A percentile compares a stretch with the other conserved stretches of the same genome.
Conservation (phyloP, 495 filamentous ascomycete species). For the Immersiella caudata region DNA sequence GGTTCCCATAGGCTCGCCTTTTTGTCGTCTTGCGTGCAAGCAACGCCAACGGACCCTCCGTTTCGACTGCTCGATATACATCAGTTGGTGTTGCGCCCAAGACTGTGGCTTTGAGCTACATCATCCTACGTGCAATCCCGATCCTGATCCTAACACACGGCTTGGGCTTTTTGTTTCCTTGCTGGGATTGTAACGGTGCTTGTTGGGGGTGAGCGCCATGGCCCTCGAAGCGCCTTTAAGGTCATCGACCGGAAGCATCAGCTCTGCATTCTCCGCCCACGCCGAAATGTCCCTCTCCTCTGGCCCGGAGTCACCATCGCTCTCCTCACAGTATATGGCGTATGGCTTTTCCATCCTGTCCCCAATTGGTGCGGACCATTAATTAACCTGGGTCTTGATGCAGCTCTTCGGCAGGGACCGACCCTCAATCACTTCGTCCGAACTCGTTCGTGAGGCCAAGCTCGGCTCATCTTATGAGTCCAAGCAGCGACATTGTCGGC, state of each 20-base stretch:
- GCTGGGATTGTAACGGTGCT: conserved; percentile 14
- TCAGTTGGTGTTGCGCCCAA: not conserved
- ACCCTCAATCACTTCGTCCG: conserved; percentile 48
- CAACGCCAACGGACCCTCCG: not conserved
- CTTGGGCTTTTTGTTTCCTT: conserved; percentile 9
- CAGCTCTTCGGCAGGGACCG: conserved; percentile 44
- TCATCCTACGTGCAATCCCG: not conserved
- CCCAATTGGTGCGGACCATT: conserved; percentile 5
- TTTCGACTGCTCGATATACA: conserved; percentile 9
- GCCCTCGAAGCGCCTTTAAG: conserved; percentile 62
- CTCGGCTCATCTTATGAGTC: conserved; percentile 48
- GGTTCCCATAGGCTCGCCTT: conserved; percentile 7
- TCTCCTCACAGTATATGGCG: conserved; percentile 52
- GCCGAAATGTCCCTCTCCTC: conserved; percentile 61
- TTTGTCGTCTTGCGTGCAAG: not conserved
- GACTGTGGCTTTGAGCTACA: conserved; percentile 1
- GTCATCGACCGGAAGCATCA: conserved; percentile 56
- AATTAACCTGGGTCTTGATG: conserved; percentile 26
- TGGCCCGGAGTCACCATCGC: conserved; percentile 54
- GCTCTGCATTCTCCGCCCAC: conserved; percentile 62
- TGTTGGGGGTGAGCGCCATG: conserved; percentile 43
- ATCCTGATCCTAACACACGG: conserved; percentile 3
- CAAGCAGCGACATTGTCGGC: conserved; percentile 61
- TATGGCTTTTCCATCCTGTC: conserved; percentile 31
- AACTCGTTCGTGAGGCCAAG: conserved; percentile 43